A percentile compares a stretch with the other conserved stretches of the same genome.
These are phyloP conservation scores for Microdochium trichocladiopsis DNA, from an alignment of 2,329 filamentous ascomycete species.

Conservation along the genomic window DNA sequence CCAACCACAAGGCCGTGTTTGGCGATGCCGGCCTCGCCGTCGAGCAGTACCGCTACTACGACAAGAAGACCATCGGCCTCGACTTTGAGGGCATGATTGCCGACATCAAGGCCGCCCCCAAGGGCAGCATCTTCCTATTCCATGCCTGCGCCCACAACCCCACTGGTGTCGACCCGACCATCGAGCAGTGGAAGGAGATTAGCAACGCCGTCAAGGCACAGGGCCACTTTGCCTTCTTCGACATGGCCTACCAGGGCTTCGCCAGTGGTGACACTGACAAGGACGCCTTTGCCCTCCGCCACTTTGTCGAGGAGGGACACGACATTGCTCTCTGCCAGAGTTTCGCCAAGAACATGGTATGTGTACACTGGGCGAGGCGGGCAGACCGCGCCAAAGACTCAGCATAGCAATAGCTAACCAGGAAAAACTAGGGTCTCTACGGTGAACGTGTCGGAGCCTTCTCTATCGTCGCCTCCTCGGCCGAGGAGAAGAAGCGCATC, in stretches of 20 bases:
- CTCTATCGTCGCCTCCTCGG: conserved; percentile 78
- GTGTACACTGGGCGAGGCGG: conserved; percentile 11
- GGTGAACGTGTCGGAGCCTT: conserved; percentile 97
- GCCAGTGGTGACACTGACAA: conserved; percentile 85
- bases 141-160: conserved; percentile 98
- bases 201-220: conserved; percentile 78
- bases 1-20: conserved; percentile 97
- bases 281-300: conserved; percentile 86
- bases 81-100: conserved; percentile 92
- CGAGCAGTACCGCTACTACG: conserved; percentile 96
- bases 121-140: conserved; percentile 83
- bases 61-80: conserved; percentile 96
- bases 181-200: conserved; percentile 89
- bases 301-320: conserved; percentile 92
- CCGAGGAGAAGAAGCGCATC: conserved; percentile 89
- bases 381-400: neutral
- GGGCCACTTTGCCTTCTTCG: conserved; percentile 92
- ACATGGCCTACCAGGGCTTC: conserved; percentile 99
- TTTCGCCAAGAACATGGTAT: conserved; percentile 98
- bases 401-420: neutral
- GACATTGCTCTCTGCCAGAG: conserved; percentile 83
- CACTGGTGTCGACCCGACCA: conserved; percentile 88
- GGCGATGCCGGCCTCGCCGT: conserved; percentile 85
- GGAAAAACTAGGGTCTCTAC: conserved; percentile 68
- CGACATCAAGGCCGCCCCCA: conserved; percentile 83